Evolutionary conservation across 139 green algal genomes (phyloP).

Genomic region (Micractinium conductrix): DNA sequence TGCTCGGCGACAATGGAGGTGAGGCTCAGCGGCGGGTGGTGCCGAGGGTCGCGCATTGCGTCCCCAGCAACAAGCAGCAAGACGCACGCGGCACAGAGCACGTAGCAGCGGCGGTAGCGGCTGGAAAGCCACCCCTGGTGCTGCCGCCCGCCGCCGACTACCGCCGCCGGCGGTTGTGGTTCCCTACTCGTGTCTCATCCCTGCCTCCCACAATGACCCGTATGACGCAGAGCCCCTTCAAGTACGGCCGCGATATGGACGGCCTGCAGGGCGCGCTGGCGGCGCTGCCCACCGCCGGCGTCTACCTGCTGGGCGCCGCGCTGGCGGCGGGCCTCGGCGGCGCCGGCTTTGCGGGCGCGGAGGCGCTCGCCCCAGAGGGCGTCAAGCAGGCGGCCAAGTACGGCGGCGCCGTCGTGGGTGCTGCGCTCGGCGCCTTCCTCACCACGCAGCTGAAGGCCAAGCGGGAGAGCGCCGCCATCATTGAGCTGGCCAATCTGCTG

Average conservation of each 20-base stretch:
- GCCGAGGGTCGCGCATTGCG: background rate
- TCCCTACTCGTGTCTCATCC: background rate
- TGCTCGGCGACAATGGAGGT: background rate
- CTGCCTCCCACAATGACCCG: background rate
- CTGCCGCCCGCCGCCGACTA: background rate
- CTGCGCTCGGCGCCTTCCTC: conserved; percentile 50
- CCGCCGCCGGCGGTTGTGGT: background rate
- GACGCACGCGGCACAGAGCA: background rate
- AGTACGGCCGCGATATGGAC: conserved; percentile 56
- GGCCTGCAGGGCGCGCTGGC: conserved; percentile 62
- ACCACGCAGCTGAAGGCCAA: conserved; percentile 61
- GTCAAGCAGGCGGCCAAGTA: conserved; percentile 48
- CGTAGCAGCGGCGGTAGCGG: too few species aligned
- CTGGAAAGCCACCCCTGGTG: too few species aligned
- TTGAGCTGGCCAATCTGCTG: conserved; percentile 84
- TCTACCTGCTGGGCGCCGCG: conserved; percentile 66
- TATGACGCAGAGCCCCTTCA: conserved; percentile 60
- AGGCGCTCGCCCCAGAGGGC: conserved; percentile 35
- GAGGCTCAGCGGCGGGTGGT: background rate
- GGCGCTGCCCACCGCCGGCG: conserved; percentile 59
- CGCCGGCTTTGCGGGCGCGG: conserved; percentile 46
- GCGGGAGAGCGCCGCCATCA: conserved; percentile 66
- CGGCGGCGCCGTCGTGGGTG: conserved; percentile 52
- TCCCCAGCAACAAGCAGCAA: background rate
- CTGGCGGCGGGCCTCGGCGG: conserved; percentile 58